phyloP scores from a whole-genome alignment of 2,329 filamentous ascomycete species.

The Cladobotryum mycophilum region DNA sequence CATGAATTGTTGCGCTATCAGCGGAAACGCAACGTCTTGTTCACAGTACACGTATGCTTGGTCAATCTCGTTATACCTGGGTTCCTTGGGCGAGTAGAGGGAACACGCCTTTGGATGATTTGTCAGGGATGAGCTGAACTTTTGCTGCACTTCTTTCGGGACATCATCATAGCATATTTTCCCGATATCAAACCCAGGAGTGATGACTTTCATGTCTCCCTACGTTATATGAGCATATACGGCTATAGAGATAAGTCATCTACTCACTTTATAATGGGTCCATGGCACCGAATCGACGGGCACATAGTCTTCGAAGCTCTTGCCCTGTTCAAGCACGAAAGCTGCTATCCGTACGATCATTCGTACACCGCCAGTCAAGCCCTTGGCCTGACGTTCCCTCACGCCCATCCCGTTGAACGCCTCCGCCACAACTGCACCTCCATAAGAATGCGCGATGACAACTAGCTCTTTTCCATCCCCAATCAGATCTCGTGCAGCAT shows the following conservation, averaged over 20 bases:
- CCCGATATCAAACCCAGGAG: background rate
- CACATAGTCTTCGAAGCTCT: background rate
- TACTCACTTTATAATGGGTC: background rate
- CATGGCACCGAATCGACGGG: background rate
- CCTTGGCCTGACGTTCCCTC: background rate
- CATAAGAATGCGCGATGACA: background rate
- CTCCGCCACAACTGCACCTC: background rate
- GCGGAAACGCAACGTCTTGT: constrained; percentile 5
- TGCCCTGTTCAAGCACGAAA: background rate
- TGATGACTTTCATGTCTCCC: background rate
- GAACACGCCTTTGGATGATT: constrained; percentile 4
- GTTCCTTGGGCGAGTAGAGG: background rate
- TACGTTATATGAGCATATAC: background rate
- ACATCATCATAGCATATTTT: background rate
- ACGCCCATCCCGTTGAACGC: background rate
- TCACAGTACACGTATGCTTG: constrained; percentile 1
- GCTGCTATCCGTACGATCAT: background rate
- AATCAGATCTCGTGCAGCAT: background rate
- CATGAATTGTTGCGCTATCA: constrained; percentile 1
- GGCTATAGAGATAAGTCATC: background rate
- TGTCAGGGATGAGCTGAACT: constrained; percentile 1
- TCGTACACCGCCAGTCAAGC: background rate
- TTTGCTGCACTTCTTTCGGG: constrained; percentile 1
- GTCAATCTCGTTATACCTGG: background rate
- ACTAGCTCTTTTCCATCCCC: background rate